Conservation (phyloP, 2,329 filamentous ascomycete species). For the Myriosclerotinia scirpicola region DNA sequence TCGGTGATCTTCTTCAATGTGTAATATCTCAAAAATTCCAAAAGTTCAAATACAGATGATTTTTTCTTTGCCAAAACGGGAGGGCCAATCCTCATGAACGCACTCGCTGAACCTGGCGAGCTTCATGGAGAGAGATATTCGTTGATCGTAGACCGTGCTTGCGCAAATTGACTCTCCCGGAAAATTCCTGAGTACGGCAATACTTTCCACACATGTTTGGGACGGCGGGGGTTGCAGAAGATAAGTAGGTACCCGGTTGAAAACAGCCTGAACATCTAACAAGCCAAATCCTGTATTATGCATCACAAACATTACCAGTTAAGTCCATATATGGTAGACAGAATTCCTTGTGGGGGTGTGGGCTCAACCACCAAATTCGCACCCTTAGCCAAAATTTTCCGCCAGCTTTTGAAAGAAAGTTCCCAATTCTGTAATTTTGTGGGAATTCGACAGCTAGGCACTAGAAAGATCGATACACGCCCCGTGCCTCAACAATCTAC, state of each 20-base stretch:
- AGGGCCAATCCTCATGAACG: neutral
- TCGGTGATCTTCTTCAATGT: neutral
- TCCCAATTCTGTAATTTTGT: neutral
- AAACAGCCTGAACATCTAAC: neutral
- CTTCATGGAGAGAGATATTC: neutral
- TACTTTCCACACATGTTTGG: neutral
- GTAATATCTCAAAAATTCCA: neutral
- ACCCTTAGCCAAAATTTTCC: neutral
- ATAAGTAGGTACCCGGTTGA: neutral
- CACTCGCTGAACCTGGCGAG: neutral
- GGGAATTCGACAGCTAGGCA: neutral
- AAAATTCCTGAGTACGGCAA: neutral
- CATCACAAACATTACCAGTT: constrained; percentile 4
- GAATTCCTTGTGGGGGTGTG: neutral
- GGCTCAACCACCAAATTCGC: neutral
- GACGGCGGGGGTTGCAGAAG: too few relatives aligned
- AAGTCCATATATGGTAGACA: neutral
- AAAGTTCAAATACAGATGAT: neutral
- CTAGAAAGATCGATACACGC: neutral
- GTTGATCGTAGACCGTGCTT: neutral
- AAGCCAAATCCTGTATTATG: neutral
- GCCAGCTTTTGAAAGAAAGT: neutral
- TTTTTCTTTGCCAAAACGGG: neutral
- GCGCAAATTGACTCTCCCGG: neutral
- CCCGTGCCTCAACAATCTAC: neutral